A percentile compares a stretch with the other conserved stretches of the same genome.
Evolutionary conservation across 2,329 filamentous ascomycete species (phyloP).

Genomic region (Lasiodiplodia sp.): DNA sequence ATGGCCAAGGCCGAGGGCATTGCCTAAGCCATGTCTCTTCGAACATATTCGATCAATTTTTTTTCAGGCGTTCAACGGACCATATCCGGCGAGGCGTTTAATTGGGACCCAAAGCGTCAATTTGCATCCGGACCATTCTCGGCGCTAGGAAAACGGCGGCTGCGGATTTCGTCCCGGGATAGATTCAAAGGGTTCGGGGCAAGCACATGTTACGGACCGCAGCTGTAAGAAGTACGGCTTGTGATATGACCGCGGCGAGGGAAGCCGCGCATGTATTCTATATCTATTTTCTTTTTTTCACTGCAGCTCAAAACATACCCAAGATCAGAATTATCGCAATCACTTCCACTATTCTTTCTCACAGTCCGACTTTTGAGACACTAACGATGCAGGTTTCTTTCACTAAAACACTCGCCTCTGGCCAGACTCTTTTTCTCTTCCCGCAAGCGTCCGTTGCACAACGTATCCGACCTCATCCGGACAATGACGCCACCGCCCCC

Average conservation of each 20-base stretch:
- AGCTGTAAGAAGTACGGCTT: not conserved
- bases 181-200: not conserved
- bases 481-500: not conserved
- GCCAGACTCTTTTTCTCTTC: not conserved
- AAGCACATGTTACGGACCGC: not conserved
- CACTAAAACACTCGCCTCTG: not conserved
- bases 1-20: not conserved
- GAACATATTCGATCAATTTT: not conserved
- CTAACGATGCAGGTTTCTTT: not conserved
- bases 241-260: not conserved
- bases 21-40: not conserved
- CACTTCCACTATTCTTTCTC: not conserved
- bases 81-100: not conserved
- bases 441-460: not conserved
- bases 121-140: not conserved
- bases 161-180: not conserved
- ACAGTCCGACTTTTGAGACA: not conserved
- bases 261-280: not conserved
- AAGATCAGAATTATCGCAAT: not conserved
- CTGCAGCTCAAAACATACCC: not conserved
- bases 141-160: not conserved
- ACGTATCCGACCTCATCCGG: not conserved
- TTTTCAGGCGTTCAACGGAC: not conserved
- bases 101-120: not conserved
- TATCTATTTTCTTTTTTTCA: not conserved